Percentiles rank a stretch among this genome's conserved stretches.
Evolutionary conservation across 768 basidiomycete genomes (phyloP).

Genomic region (Russula compacta): DNA sequence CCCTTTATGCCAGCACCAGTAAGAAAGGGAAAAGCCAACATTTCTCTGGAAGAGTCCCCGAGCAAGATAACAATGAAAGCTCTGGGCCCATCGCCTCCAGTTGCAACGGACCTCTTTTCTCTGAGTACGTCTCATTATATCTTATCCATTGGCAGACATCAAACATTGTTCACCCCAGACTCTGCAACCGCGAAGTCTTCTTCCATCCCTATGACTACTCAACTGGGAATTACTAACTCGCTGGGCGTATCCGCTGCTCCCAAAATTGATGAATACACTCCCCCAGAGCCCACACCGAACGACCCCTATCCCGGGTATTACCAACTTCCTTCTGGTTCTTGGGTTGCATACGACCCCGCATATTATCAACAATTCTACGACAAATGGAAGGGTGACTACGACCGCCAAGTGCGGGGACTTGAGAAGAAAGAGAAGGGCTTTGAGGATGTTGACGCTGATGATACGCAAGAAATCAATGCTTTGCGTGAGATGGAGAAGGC

Average conservation of each 20-base stretch:
- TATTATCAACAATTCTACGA: conserved; percentile 62
- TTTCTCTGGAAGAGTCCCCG: conserved; percentile 26
- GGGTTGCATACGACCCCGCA: conserved; percentile 62
- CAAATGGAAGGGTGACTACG: conserved; percentile 67
- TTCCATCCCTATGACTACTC: conserved; percentile 18
- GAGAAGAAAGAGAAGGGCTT: conserved; percentile 65
- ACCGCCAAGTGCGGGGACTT: conserved; percentile 59
- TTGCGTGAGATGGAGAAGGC: conserved; percentile 70
- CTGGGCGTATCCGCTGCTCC: conserved; percentile 56
- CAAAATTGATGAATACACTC: conserved; percentile 51
- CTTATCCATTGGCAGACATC: neutral
- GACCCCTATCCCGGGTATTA: conserved; percentile 88
- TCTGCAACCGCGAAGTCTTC: conserved; percentile 19
- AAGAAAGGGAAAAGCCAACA: conserved; percentile 48
- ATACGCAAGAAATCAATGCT: conserved; percentile 55
- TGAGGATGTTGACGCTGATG: conserved; percentile 50
- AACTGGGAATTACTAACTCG: conserved; percentile 5
- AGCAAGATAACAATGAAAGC: conserved; percentile 13
- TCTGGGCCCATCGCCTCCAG: conserved; percentile 20
- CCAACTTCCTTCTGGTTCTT: conserved; percentile 68
- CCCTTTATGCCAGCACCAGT: conserved; percentile 54
- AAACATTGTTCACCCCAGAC: neutral
- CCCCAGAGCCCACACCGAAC: conserved; percentile 62
- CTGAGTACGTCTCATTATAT: conserved; percentile 36
- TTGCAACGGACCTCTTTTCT: conserved; percentile 59